These are phyloP conservation scores for Sphaerosporella brunnea DNA, from an alignment of 495 filamentous ascomycete species.

Conservation along the genomic window DNA sequence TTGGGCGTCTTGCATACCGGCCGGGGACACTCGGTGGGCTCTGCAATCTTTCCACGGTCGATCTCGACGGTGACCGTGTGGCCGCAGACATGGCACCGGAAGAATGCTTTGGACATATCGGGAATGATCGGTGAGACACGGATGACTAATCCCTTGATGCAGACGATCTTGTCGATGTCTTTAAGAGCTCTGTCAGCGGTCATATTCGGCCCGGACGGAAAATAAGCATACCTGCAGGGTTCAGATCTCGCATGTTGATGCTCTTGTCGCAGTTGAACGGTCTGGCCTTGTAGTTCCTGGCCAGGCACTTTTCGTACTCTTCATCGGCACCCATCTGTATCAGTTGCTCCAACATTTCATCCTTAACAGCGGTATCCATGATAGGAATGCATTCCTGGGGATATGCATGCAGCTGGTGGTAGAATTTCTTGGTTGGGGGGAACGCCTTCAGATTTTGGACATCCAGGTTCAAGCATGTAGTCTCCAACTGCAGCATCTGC, in stretches of 20 bases:
- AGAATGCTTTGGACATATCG: conserved; percentile 95
- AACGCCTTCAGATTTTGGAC: conserved; percentile 80
- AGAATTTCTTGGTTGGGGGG: conserved; percentile 78
- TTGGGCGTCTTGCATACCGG: conserved; percentile 68
- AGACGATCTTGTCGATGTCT: conserved; percentile 93
- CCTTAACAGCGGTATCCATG: conserved; percentile 87
- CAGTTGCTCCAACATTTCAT: conserved; percentile 80
- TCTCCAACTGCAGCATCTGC: conserved; percentile 72
- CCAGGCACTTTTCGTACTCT: conserved; percentile 40
- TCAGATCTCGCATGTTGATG: conserved; percentile 86
- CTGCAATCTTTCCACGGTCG: conserved; percentile 87
- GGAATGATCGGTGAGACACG: conserved; percentile 90
- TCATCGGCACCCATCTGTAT: conserved; percentile 37
- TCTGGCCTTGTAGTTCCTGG: conserved; percentile 64
- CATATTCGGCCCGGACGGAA: neutral
- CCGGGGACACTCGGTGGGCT: conserved; percentile 80
- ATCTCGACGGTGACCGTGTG: conserved; percentile 80
- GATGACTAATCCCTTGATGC: conserved; percentile 92
- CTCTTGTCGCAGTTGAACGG: conserved; percentile 76
- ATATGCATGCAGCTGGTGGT: conserved; percentile 84
- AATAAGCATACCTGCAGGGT: conserved; percentile 49
- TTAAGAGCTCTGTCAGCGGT: neutral
- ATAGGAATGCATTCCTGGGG: conserved; percentile 89
- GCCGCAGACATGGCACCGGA: conserved; percentile 81
- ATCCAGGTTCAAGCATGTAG: conserved; percentile 72